These are phyloP conservation scores for Thuja plicata DNA, from an alignment of 83 land plant genomes.

Conservation along the genomic window DNA sequence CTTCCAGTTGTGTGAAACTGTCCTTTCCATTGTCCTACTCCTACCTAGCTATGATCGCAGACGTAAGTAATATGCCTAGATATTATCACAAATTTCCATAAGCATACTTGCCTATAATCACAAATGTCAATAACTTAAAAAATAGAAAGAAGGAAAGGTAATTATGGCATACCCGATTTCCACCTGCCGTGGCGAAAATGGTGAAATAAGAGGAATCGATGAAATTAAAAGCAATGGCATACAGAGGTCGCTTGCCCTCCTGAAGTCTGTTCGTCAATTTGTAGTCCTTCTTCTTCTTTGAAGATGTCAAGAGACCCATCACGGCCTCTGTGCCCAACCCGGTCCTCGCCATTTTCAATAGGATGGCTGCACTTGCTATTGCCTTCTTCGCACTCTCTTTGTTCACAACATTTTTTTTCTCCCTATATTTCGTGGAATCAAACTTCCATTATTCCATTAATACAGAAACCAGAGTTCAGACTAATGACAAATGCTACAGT, in stretches of 20 bases:
- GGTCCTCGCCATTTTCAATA: constrained; percentile 41
- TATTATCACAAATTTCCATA: not conserved
- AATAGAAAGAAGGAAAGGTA: not conserved
- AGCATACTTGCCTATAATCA: no score
- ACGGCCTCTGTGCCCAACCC: constrained; percentile 74
- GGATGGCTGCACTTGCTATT: no score
- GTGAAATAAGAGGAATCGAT: constrained; percentile 79
- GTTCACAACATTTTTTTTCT: no score
- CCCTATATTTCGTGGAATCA: no score
- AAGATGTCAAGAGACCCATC: constrained; percentile 51
- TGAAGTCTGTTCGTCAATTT: constrained; percentile 81
- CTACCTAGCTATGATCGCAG: not conserved
- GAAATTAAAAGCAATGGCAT: constrained; percentile 94
- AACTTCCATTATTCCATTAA: no score
- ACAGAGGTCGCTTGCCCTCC: constrained; percentile 93
- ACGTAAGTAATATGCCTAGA: not conserved
- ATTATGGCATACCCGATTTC: constrained; percentile 61
- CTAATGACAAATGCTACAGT: no score
- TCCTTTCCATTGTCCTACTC: not conserved
- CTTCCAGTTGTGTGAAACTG: not conserved
- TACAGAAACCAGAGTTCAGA: no score
- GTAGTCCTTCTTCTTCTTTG: constrained; percentile 76
- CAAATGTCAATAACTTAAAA: not conserved
- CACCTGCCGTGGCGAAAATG: constrained; percentile 94
- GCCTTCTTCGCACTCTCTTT: no score